phyloP scores from a whole-genome alignment of 139 green algal genomes.

The Deuterostichococcus epilithicus region DNA sequence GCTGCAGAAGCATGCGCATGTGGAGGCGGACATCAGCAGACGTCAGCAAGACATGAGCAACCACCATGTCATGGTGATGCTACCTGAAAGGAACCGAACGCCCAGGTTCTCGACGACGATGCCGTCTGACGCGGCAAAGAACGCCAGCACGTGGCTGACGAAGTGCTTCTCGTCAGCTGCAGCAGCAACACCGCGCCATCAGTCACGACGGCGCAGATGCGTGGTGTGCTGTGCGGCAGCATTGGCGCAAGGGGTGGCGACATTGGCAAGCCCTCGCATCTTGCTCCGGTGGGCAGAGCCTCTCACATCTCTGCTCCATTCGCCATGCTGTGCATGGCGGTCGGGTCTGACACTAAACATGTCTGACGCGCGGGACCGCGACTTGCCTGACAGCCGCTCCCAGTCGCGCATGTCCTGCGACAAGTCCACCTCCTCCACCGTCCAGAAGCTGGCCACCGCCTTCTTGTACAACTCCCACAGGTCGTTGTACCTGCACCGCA shows the following conservation, averaged over 20 bases:
- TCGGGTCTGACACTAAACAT: too few relatives aligned
- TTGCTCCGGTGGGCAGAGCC: too few relatives aligned
- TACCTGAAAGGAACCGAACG: constrained; percentile 74
- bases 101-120: constrained; percentile 88
- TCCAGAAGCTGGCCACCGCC: constrained; percentile 73
- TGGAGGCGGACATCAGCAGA: not conserved
- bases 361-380: too few relatives aligned
- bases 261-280: too few relatives aligned
- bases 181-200: not conserved
- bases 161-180: constrained; percentile 76
- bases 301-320: too few relatives aligned
- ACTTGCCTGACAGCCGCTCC: constrained; percentile 43
- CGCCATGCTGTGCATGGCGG: too few relatives aligned
- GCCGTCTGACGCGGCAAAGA: constrained; percentile 85
- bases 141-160: constrained; percentile 79
- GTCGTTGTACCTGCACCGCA: constrained; percentile 24
- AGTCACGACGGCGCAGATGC: not conserved
- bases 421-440: constrained; percentile 77
- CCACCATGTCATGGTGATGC: not conserved
- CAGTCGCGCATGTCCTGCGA: constrained; percentile 62
- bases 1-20: not conserved
- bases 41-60: not conserved
- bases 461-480: constrained; percentile 75
- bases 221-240: too few relatives aligned
- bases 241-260: too few relatives aligned